Base-by-base conservation (phyloP, 805 yeast species). In the Starmerella cellae region DNA sequence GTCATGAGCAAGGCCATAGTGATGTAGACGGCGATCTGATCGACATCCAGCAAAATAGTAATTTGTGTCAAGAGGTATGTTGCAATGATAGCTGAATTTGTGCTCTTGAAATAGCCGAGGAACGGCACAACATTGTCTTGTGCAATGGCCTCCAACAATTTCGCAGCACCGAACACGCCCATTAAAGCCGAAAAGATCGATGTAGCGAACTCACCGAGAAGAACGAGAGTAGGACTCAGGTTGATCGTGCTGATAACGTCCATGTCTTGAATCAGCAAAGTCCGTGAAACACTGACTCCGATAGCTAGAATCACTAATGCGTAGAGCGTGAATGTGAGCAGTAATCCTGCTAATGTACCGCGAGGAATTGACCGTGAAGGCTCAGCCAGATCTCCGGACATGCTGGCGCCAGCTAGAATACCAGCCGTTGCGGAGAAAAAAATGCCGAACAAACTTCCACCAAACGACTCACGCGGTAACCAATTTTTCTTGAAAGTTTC, bases 401-500 rank as follows among this genome's bases (percentile, higher is more conserved):
- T 91, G 20, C 94, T 82, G 2, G 98, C 96, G 16, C 99, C 99
- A 2, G 98, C 97, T 60, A 91, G 79, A 22, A 91, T 87, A 44
- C 99, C 99, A 5, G 97, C 95, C 0, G 98, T 88, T 1, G 98
- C 95, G 10, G 98, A 96, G 65, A 91, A 91, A 59, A 91, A 84
- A 35, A 91, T 82, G 3, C 97, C 97, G 70, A 91, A 91, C 49
- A 93, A 62, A 57, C 82, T 80, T 5, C 39, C 39, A 4, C 39
- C 39, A n/a, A 36, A 27, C n/a, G 39, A 36, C 16, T 17, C 13
- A 4, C 16, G 19, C 0, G 97, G 97, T 52, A 71, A 66, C 39
- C 88, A 53, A 55, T 91, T 91, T 2, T 66, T 74, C 4, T 56
- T 60, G 17, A 82, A 66, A 0, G 87, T 83, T 1, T 60, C 42